Evolutionary conservation across 805 yeast genomes (phyloP), one percentile per base, ranked within the genome.

Genomic region (Brettanomyces naardenensis): DNA sequence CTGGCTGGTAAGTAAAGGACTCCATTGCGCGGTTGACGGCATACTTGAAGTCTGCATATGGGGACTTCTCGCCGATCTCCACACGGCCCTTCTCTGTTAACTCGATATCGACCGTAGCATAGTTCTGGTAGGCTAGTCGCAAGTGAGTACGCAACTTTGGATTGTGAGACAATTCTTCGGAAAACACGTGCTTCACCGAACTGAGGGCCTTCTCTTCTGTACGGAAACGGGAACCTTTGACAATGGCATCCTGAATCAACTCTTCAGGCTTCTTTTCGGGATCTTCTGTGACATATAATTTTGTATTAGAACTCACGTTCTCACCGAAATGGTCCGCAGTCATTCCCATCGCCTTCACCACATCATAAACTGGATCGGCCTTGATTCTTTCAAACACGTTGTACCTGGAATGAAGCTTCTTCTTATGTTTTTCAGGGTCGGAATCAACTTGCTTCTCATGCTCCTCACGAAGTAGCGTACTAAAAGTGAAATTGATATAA

Each of bases 1-100:
- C 95, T 1, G 98, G 97, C 39, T 75, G 69, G 28, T 66, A 66
- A 5, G 75, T 70, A 52, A 92, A 75, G 41, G 87, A 87, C n/a
- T 72, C 71, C 13, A 89, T 79, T 2, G 84, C 69, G 54, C 92
- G 73, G 59, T 87, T 84, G 40, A 77, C 71, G 18, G 96, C 94
- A 60, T 92, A 92, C 55, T 92, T 92, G 63, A 92, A 80, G 53
- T 87, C 95, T 42, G 84, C 87, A 51, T 79, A 89, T 2, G 88
- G 82, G 38, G 89, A 80, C 47, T 78, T 80, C 37, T 73, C 78
- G 47, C 81, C 92, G 42, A 92, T 90, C 47, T 80, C 78, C 25
- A 75, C 67, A 49, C 69, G 71, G 46, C 94, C 94, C 54, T 87
- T 88, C 43, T 88, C 94, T 0, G 97, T 88, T 33, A 88, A 64